Conservation (phyloP, 2,329 filamentous ascomycete species). For the Neonectria ditissima region DNA sequence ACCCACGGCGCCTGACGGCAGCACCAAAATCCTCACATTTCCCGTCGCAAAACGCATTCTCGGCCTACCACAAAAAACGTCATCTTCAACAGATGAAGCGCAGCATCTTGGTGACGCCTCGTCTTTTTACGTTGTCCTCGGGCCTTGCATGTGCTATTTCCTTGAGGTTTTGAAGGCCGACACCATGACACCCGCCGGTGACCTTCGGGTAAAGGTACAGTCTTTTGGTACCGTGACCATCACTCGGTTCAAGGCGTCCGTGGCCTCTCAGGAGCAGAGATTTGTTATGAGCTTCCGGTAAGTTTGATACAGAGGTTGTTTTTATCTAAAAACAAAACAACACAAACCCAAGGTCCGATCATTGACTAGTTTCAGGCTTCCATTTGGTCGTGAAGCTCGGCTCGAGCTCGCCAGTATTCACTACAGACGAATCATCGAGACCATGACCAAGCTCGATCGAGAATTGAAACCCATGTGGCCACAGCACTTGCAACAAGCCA, state of each 20-base stretch:
- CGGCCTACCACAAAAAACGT: slow-evolving; percentile 54
- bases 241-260: slow-evolving; percentile 63
- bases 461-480: slow-evolving; percentile 70
- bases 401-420: slow-evolving; percentile 66
- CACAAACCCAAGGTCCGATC: neutral
- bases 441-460: slow-evolving; percentile 65
- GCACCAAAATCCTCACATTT: slow-evolving; percentile 57
- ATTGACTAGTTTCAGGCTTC: slow-evolving; percentile 49
- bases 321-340: neutral
- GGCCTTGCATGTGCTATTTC: slow-evolving; percentile 64
- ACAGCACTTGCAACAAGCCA: slow-evolving; percentile 63
- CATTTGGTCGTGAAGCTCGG: slow-evolving; percentile 57
- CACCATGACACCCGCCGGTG: slow-evolving; percentile 55
- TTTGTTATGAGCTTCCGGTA: slow-evolving; percentile 68
- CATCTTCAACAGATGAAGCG: slow-evolving; percentile 53
- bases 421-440: slow-evolving; percentile 66
- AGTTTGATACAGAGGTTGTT: slow-evolving; percentile 33
- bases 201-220: slow-evolving; percentile 62
- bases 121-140: slow-evolving; percentile 67
- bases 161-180: slow-evolving; percentile 62
- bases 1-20: slow-evolving; percentile 44
- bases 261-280: slow-evolving; percentile 64
- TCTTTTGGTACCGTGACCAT: slow-evolving; percentile 66
- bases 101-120: slow-evolving; percentile 62
- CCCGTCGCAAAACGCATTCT: slow-evolving; percentile 63